These are phyloP conservation scores for Thermothielavioides terrestris DNA, from an alignment of 495 filamentous ascomycete genomes.

Conservation along the genomic window DNA sequence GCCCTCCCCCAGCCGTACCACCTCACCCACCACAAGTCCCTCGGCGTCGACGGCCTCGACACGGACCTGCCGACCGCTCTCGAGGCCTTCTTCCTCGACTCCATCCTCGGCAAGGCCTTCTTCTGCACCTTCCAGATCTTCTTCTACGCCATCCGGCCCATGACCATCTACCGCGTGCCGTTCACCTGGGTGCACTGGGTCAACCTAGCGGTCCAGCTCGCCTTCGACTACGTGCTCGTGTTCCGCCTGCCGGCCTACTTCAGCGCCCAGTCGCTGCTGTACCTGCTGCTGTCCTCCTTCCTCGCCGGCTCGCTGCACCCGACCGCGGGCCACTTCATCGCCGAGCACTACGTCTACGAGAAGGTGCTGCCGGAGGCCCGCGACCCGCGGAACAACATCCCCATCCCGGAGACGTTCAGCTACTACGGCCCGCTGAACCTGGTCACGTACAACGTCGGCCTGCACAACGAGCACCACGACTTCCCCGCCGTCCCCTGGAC, in stretches of 20 bases:
- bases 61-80: constrained; percentile 89
- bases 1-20: constrained; percentile 67
- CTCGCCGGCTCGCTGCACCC: constrained; percentile 90
- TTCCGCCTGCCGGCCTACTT: constrained; percentile 31
- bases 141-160: constrained; percentile 98
- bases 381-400: constrained; percentile 49
- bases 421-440: constrained; percentile 94
- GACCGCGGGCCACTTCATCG: constrained; percentile 96
- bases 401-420: constrained; percentile 88
- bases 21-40: constrained; percentile 97
- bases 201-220: constrained; percentile 68
- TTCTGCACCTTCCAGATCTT: constrained; percentile 99
- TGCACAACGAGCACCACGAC: constrained; percentile 98
- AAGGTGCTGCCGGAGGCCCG: constrained; percentile 50
- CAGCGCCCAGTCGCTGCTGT: constrained; percentile 56
- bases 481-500: constrained; percentile 98
- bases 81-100: constrained; percentile 91
- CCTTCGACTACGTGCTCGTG: constrained; percentile 68
- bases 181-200: constrained; percentile 76
- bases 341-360: constrained; percentile 97
- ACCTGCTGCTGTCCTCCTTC: constrained; percentile 81
- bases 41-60: constrained; percentile 93
- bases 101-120: constrained; percentile 95
- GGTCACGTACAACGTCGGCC: constrained; percentile 90
- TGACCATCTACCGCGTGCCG: constrained; percentile 85